phyloP scores from a whole-genome alignment of 352 stramenopile genomes.

The Phytophthora pisi region DNA sequence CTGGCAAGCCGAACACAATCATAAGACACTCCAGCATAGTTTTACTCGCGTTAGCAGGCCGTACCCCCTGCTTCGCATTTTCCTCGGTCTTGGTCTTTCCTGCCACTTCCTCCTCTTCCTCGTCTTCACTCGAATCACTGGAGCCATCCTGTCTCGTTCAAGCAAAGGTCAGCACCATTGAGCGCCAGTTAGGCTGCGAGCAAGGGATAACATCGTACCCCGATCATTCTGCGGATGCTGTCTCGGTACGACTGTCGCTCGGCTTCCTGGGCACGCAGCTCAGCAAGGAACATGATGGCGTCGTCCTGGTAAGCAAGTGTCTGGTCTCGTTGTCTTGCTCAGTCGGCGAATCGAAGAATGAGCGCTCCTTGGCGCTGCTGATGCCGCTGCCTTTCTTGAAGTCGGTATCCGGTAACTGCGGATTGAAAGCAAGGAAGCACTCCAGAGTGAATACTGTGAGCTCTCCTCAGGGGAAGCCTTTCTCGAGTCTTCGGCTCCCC shows the following conservation, averaged over 20 bases:
- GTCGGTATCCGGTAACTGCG: no score
- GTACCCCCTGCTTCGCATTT: slow-evolving; percentile 6
- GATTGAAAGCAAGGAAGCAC: no score
- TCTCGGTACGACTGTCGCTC: neutral
- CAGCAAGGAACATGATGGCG: slow-evolving; percentile 19
- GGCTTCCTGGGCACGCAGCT: slow-evolving; percentile 20
- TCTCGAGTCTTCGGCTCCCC: no score
- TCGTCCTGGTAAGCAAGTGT: neutral
- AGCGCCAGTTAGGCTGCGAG: neutral
- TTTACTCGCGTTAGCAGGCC: neutral
- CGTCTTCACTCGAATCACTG: slow-evolving; percentile 6
- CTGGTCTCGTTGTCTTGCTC: no score
- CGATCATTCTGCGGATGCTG: neutral
- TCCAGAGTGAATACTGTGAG: no score
- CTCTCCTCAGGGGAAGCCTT: no score
- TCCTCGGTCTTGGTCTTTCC: neutral
- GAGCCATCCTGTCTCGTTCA: slow-evolving; percentile 29
- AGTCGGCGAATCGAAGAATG: no score
- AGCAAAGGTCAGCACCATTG: neutral
- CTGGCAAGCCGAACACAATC: neutral
- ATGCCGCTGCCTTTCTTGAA: no score
- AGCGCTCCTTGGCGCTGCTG: no score
- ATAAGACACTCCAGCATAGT: neutral
- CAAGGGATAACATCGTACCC: neutral
- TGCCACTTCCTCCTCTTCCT: neutral